A percentile compares a stretch with the other conserved stretches of the same genome.
These are phyloP conservation scores for Vigna mungo DNA, from an alignment of 306 rosid genomes.

Conservation along the genomic window DNA sequence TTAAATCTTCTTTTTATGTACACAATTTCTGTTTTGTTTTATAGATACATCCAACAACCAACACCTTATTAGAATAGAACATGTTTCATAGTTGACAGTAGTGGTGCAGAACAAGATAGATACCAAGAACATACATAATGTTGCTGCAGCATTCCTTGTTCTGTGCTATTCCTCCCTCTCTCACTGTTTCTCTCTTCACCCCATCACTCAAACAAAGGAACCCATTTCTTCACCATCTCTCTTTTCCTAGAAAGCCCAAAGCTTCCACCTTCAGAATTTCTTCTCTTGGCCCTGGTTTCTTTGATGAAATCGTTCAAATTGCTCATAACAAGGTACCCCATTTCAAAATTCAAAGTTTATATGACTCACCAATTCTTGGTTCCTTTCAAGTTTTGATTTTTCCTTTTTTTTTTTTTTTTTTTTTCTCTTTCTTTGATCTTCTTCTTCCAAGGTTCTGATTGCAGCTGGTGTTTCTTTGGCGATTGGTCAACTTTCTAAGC, in stretches of 20 bases:
- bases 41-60: neutral
- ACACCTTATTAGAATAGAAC: neutral
- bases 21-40: neutral
- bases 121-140: constrained; percentile 35
- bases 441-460: constrained; percentile 62
- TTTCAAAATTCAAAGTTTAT: neutral
- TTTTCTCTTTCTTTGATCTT: constrained; percentile 7
- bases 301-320: constrained; percentile 60
- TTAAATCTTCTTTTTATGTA: neutral
- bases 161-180: constrained; percentile 45
- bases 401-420: too few species aligned
- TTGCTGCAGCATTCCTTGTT: constrained; percentile 50
- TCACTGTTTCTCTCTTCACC: neutral
- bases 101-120: neutral
- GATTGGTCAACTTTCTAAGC: constrained; percentile 89
- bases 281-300: constrained; percentile 52
- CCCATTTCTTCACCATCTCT: constrained; percentile 25
- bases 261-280: constrained; percentile 46
- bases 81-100: constrained; percentile 9
- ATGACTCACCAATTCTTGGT: constrained; percentile 29
- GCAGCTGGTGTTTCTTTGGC: constrained; percentile 74
- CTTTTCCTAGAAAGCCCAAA: constrained; percentile 42
- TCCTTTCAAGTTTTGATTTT: constrained; percentile 35
- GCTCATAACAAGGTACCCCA: constrained; percentile 76
- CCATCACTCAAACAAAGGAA: constrained; percentile 31